Conservation (phyloP, 1,284 basidiomycete genomes). For the Malassezia sp. region DNA sequence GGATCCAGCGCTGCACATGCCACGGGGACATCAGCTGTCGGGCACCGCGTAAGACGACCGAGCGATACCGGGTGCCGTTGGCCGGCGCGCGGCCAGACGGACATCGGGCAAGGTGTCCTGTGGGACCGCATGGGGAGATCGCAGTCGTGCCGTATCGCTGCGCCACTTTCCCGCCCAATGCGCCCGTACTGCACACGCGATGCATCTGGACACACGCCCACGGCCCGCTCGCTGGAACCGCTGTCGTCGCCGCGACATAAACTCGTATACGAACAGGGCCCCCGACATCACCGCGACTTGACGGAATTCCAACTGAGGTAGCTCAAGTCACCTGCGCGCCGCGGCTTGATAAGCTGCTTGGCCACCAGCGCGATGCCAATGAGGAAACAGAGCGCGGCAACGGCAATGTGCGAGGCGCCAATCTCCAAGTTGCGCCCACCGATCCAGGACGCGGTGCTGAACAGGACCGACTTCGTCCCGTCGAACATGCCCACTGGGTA, state of each 20-base stretch:
- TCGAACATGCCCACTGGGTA: conserved; percentile 83
- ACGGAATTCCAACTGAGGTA: conserved; percentile 41
- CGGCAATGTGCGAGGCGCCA: conserved; percentile 88
- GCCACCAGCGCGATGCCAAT: conserved; percentile 79
- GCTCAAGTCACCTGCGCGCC: conserved; percentile 54
- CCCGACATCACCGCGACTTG: too few species aligned
- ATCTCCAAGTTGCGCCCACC: conserved; percentile 96
- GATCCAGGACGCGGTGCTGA: conserved; percentile 94
- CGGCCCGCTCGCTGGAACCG: too few species aligned
- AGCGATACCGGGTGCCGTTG: not conserved
- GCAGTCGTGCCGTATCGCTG: too few species aligned
- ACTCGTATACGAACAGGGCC: too few species aligned
- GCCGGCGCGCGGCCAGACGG: too few species aligned
- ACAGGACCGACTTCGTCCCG: conserved; percentile 91
- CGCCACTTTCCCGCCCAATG: too few species aligned
- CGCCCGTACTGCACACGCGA: too few species aligned
- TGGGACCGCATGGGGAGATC: too few species aligned
- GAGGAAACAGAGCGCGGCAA: conserved; percentile 72
- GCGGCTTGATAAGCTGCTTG: conserved; percentile 80
- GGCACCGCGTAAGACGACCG: not conserved
- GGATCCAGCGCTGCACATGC: too few species aligned
- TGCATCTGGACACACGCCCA: too few species aligned
- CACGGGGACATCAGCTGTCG: not conserved
- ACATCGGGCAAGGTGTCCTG: too few species aligned
- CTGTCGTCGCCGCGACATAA: too few species aligned